phyloP scores from a whole-genome alignment of 331 rosid species.

The Pyrus hybrid region DNA sequence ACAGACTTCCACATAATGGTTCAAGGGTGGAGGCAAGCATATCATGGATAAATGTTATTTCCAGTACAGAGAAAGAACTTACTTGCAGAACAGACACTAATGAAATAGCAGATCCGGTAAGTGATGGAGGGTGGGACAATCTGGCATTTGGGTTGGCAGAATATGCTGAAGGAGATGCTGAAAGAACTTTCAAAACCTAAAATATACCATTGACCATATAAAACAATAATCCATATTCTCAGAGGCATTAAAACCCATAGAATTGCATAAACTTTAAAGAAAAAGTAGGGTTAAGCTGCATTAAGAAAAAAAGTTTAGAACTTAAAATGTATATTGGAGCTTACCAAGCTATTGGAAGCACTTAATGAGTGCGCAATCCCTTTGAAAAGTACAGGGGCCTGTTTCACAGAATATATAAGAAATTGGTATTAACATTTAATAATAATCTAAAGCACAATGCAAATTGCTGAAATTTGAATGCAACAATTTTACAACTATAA shows the following conservation, averaged over 20 bases:
- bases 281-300: too few species aligned
- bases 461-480: background rate
- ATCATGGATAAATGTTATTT: background rate
- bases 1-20: background rate
- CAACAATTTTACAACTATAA: background rate
- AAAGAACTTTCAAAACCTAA: background rate
- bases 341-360: too few species aligned
- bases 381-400: background rate
- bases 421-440: background rate
- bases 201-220: background rate
- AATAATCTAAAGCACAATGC: background rate
- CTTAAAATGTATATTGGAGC: too few species aligned
- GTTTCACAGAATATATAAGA: background rate
- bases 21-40: background rate
- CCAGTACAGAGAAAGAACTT: background rate
- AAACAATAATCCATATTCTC: background rate
- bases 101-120: background rate
- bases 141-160: background rate
- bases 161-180: background rate
- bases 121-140: background rate
- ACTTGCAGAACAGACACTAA: background rate
- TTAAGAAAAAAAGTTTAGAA: too few species aligned
- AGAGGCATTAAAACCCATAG: background rate
- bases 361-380: too few species aligned
- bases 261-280: background rate